Base-by-base conservation (phyloP, 225 moss, liverwort and hornwort species). In the Lunularia cruciata region DNA sequence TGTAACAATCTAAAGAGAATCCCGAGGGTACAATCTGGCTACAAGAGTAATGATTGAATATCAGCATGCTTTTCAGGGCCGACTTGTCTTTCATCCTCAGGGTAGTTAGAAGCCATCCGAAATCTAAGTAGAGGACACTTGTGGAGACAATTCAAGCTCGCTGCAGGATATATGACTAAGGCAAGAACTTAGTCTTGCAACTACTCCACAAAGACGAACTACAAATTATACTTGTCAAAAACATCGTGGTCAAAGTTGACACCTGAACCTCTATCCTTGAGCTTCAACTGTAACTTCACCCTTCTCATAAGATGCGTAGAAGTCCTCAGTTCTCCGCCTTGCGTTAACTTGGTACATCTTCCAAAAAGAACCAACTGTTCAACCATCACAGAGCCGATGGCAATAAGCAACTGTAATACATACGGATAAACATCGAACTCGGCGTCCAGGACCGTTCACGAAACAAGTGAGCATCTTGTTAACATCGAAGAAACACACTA, bases 321-420 rank as follows among this genome's bases (percentile, higher is more conserved):
- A 84, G 1, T 84, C 84, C 62, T 84, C 84, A 13, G 33, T 32
- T 74, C 37, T 76, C 33, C 84, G 70, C 61, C 75, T 65, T 0
- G n/a, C 11, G 68, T 84, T 84, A 6, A 84, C 47, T 11, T 84
- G 80, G 49, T 80, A 72, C 69, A 84, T 77, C 67, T 84, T 84
- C 80, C 79, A 84, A 39, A 84, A 70, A 43, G 77, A 45, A 34
- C 77, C 84, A 25, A 54, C 84, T 84, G 73, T 67, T 67, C 16
- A 9, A 9, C 6, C 58, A 63, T 57, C 48, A 76, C 28, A 76
- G 26, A n/a, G n/a, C n/a, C n/a, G n/a, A n/a, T n/a, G n/a, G n/a
- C n/a, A 27, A 25, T 23, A 54, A 25, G 54, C 26, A 23, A 27
- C n/a, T n/a, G n/a, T n/a, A n/a, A n/a, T n/a, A n/a, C n/a, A n/a